Conservation (phyloP, 768 basidiomycete genomes). For the Panus rudis region DNA sequence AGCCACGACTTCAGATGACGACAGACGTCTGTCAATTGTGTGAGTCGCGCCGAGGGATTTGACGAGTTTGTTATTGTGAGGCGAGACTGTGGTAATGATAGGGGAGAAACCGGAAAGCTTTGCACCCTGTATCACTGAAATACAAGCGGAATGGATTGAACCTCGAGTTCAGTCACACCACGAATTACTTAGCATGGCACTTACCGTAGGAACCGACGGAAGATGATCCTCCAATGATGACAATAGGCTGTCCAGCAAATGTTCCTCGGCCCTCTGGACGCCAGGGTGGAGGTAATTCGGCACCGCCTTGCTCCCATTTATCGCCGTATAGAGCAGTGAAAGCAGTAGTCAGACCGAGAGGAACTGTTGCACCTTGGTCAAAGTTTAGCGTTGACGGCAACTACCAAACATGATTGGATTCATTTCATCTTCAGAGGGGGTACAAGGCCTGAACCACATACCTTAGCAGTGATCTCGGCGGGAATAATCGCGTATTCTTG, state of each 20-base stretch:
- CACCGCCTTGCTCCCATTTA: neutral
- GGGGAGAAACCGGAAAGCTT: conserved; percentile 25
- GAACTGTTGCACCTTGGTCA: conserved; percentile 25
- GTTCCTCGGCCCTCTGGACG: conserved; percentile 12
- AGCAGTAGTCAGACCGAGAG: conserved; percentile 24
- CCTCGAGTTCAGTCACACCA: neutral
- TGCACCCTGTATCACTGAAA: conserved; percentile 21
- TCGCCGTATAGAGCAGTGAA: conserved; percentile 22
- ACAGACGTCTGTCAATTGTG: conserved; percentile 18
- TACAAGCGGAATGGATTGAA: neutral
- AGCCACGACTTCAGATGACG: neutral
- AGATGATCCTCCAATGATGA: conserved; percentile 21
- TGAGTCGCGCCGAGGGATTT: conserved; percentile 26
- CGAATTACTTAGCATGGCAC: conserved; percentile 2
- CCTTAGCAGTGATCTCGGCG: conserved; percentile 21
- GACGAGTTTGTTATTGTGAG: conserved; percentile 16
- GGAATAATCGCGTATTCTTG: conserved; percentile 23
- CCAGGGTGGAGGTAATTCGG: conserved; percentile 14
- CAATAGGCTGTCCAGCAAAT: conserved; percentile 17
- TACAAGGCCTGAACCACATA: too few relatives aligned
- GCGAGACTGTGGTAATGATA: conserved; percentile 24
- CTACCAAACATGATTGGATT: too few relatives aligned
- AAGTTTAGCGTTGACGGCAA: conserved; percentile 23
- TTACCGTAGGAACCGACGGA: conserved; percentile 23
- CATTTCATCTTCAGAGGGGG: too few relatives aligned